These are phyloP conservation scores for Avena insularis DNA, from an alignment of 176 grass and related monocot genomes.

Conservation along the genomic window DNA sequence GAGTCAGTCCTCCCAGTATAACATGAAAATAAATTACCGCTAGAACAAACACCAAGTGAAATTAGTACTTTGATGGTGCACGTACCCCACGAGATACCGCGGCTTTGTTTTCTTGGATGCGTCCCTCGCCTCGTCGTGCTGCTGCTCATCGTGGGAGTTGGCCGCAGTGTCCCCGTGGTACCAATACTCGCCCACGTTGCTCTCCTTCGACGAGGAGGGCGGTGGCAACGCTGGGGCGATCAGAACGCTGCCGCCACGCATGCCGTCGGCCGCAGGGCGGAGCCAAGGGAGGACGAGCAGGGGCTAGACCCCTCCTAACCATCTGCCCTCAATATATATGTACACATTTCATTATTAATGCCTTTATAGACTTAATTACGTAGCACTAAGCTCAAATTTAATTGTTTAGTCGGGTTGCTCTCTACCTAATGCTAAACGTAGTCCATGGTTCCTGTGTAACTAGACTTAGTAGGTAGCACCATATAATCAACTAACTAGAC, in stretches of 20 bases:
- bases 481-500: too few species aligned
- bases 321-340: too few species aligned
- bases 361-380: too few species aligned
- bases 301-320: too few species aligned
- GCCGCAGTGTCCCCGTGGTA: slow-evolving; percentile 3
- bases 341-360: too few species aligned
- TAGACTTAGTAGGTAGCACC: too few species aligned
- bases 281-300: too few species aligned
- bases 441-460: too few species aligned
- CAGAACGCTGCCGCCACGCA: neutral
- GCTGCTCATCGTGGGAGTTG: neutral
- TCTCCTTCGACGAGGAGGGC: neutral
- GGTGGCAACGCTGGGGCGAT: neutral
- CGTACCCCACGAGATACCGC: neutral
- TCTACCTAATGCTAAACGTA: too few species aligned
- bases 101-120: neutral
- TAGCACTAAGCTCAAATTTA: too few species aligned
- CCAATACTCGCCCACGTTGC: neutral
- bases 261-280: neutral
- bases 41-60: neutral
- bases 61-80: neutral
- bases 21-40: neutral
- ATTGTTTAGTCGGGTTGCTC: too few species aligned
- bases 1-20: too few species aligned
- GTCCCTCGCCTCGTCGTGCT: neutral